These are phyloP conservation scores for Tulasnella sp. DNA, from an alignment of 768 basidiomycete species.

Conservation along the genomic window DNA sequence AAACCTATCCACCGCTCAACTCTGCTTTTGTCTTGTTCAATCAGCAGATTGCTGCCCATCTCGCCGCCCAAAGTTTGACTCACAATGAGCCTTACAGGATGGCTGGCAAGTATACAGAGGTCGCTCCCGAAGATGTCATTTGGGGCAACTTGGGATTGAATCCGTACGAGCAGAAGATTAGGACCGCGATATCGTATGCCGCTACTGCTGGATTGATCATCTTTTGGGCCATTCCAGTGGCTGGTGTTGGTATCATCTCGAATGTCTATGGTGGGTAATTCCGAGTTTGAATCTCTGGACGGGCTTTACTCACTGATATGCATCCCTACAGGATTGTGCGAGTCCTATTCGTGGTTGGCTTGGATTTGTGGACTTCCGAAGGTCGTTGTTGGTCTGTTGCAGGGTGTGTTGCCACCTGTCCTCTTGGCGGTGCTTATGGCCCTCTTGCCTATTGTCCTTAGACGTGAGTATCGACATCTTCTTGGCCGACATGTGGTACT, in stretches of 20 bases:
- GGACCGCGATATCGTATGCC: conserved; percentile 54
- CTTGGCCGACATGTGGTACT: not conserved
- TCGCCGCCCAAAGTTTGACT: conserved; percentile 59
- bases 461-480: conserved; percentile 30
- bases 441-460: conserved; percentile 68
- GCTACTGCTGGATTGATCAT: conserved; percentile 70
- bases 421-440: conserved; percentile 83
- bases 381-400: conserved; percentile 63
- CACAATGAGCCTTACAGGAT: conserved; percentile 76
- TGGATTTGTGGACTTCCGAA: conserved; percentile 69
- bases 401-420: conserved; percentile 80
- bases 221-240: conserved; percentile 79
- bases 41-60: conserved; percentile 82
- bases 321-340: conserved; percentile 39
- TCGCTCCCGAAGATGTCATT: conserved; percentile 78
- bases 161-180: conserved; percentile 69
- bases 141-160: conserved; percentile 79
- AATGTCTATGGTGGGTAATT: conserved; percentile 67
- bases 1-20: conserved; percentile 31
- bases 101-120: conserved; percentile 62
- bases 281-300: no score
- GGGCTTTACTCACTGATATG: not conserved
- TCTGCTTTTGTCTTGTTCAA: conserved; percentile 87
- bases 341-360: conserved; percentile 50
- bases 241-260: conserved; percentile 75